Conservation (phyloP, 352 stramenopile genomes). For the Phytopythium litorale region DNA sequence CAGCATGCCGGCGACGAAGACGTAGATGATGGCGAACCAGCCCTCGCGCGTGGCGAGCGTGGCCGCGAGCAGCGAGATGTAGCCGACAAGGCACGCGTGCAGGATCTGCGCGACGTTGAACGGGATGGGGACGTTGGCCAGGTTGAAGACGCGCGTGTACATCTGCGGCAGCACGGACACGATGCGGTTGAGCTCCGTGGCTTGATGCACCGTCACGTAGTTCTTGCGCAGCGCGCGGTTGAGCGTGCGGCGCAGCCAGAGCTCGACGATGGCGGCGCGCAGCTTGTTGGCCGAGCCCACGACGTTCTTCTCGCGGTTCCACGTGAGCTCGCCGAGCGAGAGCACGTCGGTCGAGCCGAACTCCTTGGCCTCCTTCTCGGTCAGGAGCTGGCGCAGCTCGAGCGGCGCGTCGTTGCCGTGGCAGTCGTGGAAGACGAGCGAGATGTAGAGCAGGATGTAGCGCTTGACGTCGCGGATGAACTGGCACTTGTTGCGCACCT, state of each 20-base stretch:
- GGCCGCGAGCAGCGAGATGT: slow-evolving; percentile 34
- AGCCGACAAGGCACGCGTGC: slow-evolving; percentile 33
- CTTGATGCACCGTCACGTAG: slow-evolving; percentile 39
- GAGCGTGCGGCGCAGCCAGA: slow-evolving; percentile 49
- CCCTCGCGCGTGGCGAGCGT: slow-evolving; percentile 14
- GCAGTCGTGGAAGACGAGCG: slow-evolving; percentile 58
- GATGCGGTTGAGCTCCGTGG: slow-evolving; percentile 44
- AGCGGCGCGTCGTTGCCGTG: slow-evolving; percentile 30
- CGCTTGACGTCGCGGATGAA: slow-evolving; percentile 58
- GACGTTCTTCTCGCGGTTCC: slow-evolving; percentile 38
- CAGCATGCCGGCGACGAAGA: slow-evolving; percentile 33
- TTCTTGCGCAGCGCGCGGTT: slow-evolving; percentile 31
- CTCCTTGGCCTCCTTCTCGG: slow-evolving; percentile 34
- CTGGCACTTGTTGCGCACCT: slow-evolving; percentile 42
- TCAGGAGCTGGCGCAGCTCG: slow-evolving; percentile 40
- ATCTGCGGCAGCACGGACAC: slow-evolving; percentile 43
- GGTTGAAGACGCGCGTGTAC: slow-evolving; percentile 47
- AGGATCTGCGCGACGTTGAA: slow-evolving; percentile 48
- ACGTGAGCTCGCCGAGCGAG: slow-evolving; percentile 35
- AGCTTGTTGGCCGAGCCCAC: slow-evolving; percentile 49
- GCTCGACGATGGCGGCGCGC: slow-evolving; percentile 46
- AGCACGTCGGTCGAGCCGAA: slow-evolving; percentile 35
- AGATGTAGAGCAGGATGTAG: slow-evolving; percentile 51
- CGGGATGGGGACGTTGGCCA: slow-evolving; percentile 40
- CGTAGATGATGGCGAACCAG: slow-evolving; percentile 23